Base-by-base conservation (phyloP, 495 filamentous ascomycete genomes). In the Opeltia flavorubescens region DNA sequence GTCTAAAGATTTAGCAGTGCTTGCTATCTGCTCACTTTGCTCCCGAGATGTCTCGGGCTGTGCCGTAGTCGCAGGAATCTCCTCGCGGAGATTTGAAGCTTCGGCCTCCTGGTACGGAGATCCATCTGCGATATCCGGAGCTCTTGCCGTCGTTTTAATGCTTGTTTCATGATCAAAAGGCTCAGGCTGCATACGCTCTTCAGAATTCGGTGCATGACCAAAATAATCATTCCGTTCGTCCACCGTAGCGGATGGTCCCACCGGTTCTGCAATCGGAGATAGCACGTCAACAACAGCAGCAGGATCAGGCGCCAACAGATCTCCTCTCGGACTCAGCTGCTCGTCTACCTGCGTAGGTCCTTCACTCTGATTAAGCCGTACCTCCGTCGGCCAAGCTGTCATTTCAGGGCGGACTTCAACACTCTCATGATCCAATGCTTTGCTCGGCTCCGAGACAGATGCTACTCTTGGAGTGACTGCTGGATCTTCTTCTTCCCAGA, bases 321-420 rank as follows among this genome's bases (percentile, higher is more conserved):
- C n/a, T n/a, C n/a, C n/a, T n/a, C n/a, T n/a, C n/a, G n/a, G n/a
- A n/a, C 40, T 54, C 50, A 52, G 52, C 24, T 50, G 57, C 21
- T 57, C 54, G 46, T 59, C 59, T 33, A 47, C n/a, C n/a, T 31
- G 11, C 43, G 35, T 23, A 46, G 36, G 49, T 49, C 13, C 47
- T 46, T 21, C 47, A 41, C 24, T 61, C 54, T 25, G 51, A 47
- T 43, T 57, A 41, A 29, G 43, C 26, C 29, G 52, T 35, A 43
- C 38, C 38, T 41, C 38, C 1, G 38, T 41, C 7, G 38, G 38
- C 38, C 38, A 41, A 7, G 38, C 38, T 12, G 20, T 25, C 38
- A 41, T 41, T 25, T 41, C 38, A 21, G 38, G 38, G 21, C 38
- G 38, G 4, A 21, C 13, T 23, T 17, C 21, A 12, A 25, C 38